phyloP scores from a whole-genome alignment of 1,284 basidiomycete genomes.

The Cryptococcus neoformans region DNA sequence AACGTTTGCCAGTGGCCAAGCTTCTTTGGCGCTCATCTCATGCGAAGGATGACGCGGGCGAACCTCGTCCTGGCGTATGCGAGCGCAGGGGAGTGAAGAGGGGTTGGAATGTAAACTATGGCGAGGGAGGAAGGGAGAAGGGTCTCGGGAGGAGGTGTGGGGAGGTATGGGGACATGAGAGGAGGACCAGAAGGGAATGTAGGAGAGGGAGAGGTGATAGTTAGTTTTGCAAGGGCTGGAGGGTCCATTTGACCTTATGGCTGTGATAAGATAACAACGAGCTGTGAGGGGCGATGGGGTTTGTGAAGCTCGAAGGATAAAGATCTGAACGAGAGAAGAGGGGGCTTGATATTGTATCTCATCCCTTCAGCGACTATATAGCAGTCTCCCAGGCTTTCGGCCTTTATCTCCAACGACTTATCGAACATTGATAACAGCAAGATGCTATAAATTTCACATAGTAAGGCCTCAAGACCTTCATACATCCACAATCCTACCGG shows the following conservation, averaged over 20 bases:
- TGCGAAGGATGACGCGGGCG: conserved; percentile 10
- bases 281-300: too few species aligned
- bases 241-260: background rate
- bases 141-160: conserved; percentile 16
- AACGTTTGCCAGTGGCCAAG: conserved; percentile 14
- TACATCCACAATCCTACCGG: too few species aligned
- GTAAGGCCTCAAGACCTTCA: too few species aligned
- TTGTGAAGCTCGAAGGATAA: too few species aligned
- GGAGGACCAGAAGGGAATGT: background rate
- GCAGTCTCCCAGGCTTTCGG: too few species aligned
- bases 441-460: too few species aligned
- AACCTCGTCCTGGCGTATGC: conserved; percentile 29
- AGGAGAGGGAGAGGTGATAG: background rate
- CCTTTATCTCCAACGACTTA: too few species aligned
- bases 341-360: too few species aligned
- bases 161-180: conserved; percentile 2
- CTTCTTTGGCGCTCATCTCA: background rate
- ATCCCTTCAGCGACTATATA: too few species aligned
- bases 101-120: conserved; percentile 25
- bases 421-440: too few species aligned
- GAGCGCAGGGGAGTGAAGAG: conserved; percentile 21
- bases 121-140: conserved; percentile 17
- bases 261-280: background rate
- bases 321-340: too few species aligned
- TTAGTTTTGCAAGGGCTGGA: background rate